phyloP scores from a whole-genome alignment of 2,329 filamentous ascomycete genomes.

The Fusarium compactum region DNA sequence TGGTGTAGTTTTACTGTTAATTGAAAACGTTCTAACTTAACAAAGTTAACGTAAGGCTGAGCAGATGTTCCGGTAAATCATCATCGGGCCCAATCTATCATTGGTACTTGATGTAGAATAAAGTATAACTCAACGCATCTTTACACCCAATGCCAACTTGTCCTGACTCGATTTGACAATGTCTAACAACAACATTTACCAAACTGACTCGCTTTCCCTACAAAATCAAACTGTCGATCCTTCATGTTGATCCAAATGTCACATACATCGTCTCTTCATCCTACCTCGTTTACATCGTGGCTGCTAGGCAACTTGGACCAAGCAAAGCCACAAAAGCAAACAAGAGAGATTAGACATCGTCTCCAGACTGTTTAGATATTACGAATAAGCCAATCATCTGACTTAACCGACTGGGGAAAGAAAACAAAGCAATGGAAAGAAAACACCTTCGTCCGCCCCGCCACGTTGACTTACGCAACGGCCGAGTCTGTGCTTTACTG shows the following conservation, averaged over 20 bases:
- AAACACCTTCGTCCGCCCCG: constrained; percentile 17
- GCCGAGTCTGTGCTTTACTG: constrained; percentile 23
- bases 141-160: too few species aligned
- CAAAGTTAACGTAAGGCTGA: constrained; percentile 14
- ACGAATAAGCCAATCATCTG: constrained; percentile 22
- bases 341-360: constrained; percentile 10
- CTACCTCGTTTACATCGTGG: constrained; percentile 8
- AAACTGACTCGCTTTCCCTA: background rate
- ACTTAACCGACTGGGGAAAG: background rate
- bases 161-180: background rate
- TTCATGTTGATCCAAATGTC: constrained; percentile 32
- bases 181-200: background rate
- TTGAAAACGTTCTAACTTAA: background rate
- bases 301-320: constrained; percentile 22
- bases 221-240: constrained; percentile 3
- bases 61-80: background rate
- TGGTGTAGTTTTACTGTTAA: background rate
- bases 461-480: constrained; percentile 28
- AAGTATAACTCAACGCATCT: background rate
- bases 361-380: constrained; percentile 1
- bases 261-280: background rate
- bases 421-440: background rate
- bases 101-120: background rate
- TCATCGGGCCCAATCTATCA: background rate
- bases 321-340: constrained; percentile 4